These are phyloP conservation scores for Blechomonas ayalai DNA, from an alignment of 208 protist genomes.

Conservation along the genomic window DNA sequence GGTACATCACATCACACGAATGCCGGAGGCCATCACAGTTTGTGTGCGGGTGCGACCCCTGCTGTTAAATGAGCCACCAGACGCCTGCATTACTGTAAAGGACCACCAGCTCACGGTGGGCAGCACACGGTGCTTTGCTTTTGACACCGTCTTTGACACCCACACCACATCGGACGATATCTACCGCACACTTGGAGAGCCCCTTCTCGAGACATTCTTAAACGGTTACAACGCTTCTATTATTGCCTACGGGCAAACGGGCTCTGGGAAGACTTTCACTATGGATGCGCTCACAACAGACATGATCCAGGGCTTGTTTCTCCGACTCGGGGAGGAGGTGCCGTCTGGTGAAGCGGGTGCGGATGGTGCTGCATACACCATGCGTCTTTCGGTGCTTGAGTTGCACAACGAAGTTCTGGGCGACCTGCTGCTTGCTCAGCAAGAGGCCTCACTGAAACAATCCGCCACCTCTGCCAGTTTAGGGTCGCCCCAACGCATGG, in stretches of 20 bases:
- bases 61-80: constrained; percentile 52
- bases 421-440: no score
- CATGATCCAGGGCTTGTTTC: constrained; percentile 86
- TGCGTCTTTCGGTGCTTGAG: constrained; percentile 79
- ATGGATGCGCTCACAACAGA: constrained; percentile 67
- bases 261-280: constrained; percentile 93
- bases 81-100: constrained; percentile 32
- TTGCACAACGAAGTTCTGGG: constrained; percentile 93
- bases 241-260: constrained; percentile 94
- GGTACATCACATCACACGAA: no score
- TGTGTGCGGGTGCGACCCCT: constrained; percentile 86
- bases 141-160: constrained; percentile 85
- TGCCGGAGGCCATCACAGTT: constrained; percentile 74
- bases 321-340: constrained; percentile 40
- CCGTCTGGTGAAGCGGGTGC: constrained; percentile 2
- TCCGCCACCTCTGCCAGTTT: no score
- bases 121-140: constrained; percentile 80
- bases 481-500: no score
- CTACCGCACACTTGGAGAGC: constrained; percentile 63
- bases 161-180: constrained; percentile 49
- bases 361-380: constrained; percentile 10
- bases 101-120: constrained; percentile 81
- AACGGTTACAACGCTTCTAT: constrained; percentile 88
- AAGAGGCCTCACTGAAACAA: no score
- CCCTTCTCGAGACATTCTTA: constrained; percentile 72